A percentile compares a stretch with the other conserved stretches of the same genome.
Evolutionary conservation across 1,284 basidiomycete genomes (phyloP).

Genomic region (Ganoderma leucocontextum): DNA sequence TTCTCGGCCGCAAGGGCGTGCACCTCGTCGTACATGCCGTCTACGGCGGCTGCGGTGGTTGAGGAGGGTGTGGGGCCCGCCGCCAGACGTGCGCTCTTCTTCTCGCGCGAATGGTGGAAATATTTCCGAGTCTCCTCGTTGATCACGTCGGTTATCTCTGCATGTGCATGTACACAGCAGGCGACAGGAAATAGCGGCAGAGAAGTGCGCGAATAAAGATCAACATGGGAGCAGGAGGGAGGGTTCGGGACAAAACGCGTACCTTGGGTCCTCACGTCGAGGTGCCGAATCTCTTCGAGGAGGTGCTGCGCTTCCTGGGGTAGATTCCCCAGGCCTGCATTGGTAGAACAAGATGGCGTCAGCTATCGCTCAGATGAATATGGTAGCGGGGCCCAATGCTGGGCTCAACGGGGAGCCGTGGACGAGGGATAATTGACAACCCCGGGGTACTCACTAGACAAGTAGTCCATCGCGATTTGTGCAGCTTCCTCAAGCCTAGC

Average conservation of each 20-base stretch:
- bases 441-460: conserved; percentile 55
- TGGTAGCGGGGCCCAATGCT: neutral
- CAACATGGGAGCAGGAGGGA: neutral
- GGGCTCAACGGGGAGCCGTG: neutral
- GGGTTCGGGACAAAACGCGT: conserved; percentile 20
- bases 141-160: conserved; percentile 64
- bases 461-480: conserved; percentile 71
- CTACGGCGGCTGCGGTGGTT: conserved; percentile 56
- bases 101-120: conserved; percentile 54
- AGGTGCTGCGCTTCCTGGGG: conserved; percentile 77
- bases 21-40: conserved; percentile 59
- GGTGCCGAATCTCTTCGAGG: conserved; percentile 74
- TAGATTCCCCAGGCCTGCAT: conserved; percentile 75
- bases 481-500: conserved; percentile 73
- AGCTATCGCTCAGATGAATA: neutral
- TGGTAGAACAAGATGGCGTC: neutral
- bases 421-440: neutral
- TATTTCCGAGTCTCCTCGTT: conserved; percentile 59
- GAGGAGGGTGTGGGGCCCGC: conserved; percentile 3
- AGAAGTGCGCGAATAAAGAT: neutral
- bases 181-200: no score
- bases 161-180: neutral
- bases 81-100: conserved; percentile 9
- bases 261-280: conserved; percentile 62
- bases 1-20: conserved; percentile 64